phyloP scores from a whole-genome alignment of 2,329 filamentous ascomycete genomes.

The Colletotrichum lini region DNA sequence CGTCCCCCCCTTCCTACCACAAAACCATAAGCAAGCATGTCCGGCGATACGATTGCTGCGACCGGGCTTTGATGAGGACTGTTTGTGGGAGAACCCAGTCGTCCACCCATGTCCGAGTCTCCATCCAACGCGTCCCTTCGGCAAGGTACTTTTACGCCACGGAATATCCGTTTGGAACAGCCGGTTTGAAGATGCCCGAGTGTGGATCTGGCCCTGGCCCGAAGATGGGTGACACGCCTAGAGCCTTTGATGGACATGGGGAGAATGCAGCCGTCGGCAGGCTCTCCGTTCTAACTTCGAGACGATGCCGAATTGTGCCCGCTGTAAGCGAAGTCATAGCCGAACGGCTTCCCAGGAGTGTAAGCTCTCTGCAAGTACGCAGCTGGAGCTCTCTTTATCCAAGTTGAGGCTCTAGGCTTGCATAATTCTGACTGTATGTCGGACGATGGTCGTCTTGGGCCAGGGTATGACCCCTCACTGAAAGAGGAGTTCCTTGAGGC shows the following conservation, averaged over 20 bases:
- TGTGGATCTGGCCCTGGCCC: not conserved
- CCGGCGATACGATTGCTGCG: not conserved
- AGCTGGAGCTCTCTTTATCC: conserved; percentile 24
- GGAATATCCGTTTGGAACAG: conserved; percentile 3
- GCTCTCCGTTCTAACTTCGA: conserved; percentile 3
- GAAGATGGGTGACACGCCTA: conserved; percentile 7
- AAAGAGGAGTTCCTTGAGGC: conserved; percentile 25
- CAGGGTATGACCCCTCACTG: conserved; percentile 37
- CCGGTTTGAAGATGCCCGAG: not conserved
- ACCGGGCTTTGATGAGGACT: not conserved
- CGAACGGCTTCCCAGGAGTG: conserved; percentile 5
- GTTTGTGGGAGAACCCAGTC: not conserved
- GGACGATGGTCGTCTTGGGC: conserved; percentile 35
- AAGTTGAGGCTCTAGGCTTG: not conserved
- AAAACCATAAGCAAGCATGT: not conserved
- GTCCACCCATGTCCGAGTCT: not conserved
- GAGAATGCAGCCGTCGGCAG: conserved; percentile 5
- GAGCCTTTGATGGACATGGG: conserved; percentile 6
- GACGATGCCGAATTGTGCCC: not conserved
- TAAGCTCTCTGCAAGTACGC: conserved; percentile 15
- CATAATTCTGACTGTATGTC: not conserved
- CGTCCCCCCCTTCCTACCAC: conserved; percentile 9
- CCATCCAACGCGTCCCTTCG: not conserved
- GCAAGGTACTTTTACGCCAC: conserved; percentile 1
- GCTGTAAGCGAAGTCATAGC: conserved; percentile 37